These are phyloP conservation scores for Globisporangium polare DNA, from an alignment of 352 stramenopile genomes.

Conservation along the genomic window DNA sequence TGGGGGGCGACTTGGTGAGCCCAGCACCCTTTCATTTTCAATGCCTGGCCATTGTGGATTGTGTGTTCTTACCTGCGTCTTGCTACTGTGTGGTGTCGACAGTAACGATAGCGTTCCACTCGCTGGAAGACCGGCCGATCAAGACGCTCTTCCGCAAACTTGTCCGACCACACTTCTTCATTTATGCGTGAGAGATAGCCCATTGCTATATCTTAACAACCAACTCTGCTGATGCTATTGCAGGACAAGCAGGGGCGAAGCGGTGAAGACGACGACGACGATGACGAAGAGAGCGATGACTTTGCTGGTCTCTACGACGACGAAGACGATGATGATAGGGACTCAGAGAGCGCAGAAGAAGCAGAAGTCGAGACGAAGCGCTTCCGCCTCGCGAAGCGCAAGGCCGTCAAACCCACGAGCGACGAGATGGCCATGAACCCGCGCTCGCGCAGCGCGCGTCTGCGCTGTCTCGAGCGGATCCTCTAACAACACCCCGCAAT, in stretches of 20 bases:
- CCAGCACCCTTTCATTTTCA: too few species aligned
- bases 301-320: conserved; percentile 21
- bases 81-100: too few species aligned
- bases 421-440: conserved; percentile 64
- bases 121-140: conserved; percentile 77
- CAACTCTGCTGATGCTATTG: conserved; percentile 3
- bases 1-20: conserved; percentile 38
- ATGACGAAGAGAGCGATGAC: conserved; percentile 26
- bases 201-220: neutral
- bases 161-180: conserved; percentile 20
- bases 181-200: neutral
- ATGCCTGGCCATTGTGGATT: too few species aligned
- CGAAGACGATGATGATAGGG: conserved; percentile 11
- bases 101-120: conserved; percentile 86
- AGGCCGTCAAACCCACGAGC: conserved; percentile 61
- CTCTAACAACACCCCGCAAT: conserved; percentile 15
- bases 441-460: conserved; percentile 59
- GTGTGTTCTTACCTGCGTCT: too few species aligned
- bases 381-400: conserved; percentile 63
- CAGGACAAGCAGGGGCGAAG: conserved; percentile 36
- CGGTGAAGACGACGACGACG: conserved; percentile 15
- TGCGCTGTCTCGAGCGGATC: conserved; percentile 71
- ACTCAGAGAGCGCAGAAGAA: conserved; percentile 12
- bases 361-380: conserved; percentile 23
- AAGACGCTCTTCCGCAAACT: conserved; percentile 70